Conservation (phyloP, 495 filamentous ascomycete species). For the Neurospora sp. region DNA sequence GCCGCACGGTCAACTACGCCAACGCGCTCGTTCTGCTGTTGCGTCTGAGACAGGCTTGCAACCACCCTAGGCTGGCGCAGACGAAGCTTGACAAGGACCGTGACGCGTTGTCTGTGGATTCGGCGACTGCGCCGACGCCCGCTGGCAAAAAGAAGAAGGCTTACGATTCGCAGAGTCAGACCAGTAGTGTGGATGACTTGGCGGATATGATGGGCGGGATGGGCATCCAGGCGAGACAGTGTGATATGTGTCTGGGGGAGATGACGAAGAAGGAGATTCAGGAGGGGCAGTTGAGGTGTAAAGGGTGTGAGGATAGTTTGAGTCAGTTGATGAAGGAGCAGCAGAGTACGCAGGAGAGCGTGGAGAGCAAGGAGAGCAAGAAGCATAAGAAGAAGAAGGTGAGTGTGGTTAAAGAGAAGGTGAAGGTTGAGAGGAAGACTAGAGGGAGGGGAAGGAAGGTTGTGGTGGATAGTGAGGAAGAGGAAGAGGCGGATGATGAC, state of each 20-base stretch:
- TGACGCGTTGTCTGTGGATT: conserved; percentile 63
- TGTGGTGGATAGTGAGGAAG: conserved; percentile 10
- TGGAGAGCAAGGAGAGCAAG: neutral
- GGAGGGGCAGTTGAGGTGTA: conserved; percentile 41
- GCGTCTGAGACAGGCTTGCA: conserved; percentile 83
- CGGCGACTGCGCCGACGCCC: conserved; percentile 28
- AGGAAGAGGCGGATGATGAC: conserved; percentile 40
- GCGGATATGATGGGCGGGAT: conserved; percentile 77
- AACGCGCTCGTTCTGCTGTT: conserved; percentile 77
- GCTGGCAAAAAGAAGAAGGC: conserved; percentile 22
- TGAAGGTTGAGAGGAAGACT: conserved; percentile 24
- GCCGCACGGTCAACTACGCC: conserved; percentile 36
- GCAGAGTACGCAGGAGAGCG: neutral
- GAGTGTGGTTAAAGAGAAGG: conserved; percentile 21
- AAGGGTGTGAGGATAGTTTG: conserved; percentile 18
- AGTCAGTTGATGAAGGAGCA: conserved; percentile 26
- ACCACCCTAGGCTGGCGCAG: conserved; percentile 80
- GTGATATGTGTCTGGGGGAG: conserved; percentile 75
- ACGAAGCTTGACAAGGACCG: conserved; percentile 77
- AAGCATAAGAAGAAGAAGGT: conserved; percentile 26
- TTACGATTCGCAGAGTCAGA: conserved; percentile 31
- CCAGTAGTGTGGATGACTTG: conserved; percentile 54
- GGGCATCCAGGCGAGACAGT: conserved; percentile 70
- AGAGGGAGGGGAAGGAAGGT: neutral
- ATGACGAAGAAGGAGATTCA: conserved; percentile 48